Percentiles rank a stretch among this genome's conserved stretches.
Conservation (phyloP, 1,139 yeast species). For the Pichia norvegensis region DNA sequence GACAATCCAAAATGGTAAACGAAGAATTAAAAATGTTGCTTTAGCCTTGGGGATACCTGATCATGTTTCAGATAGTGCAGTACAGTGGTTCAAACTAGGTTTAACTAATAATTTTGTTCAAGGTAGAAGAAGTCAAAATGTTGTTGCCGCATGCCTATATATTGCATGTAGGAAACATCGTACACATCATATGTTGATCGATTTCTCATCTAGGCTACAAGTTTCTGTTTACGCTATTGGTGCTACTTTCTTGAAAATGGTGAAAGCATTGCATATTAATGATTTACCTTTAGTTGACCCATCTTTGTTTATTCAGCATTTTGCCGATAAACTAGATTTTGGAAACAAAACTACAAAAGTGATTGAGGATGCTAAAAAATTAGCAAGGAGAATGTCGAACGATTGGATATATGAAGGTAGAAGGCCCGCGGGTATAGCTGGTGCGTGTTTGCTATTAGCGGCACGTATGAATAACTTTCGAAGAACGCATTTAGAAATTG, state of each 20-base stretch:
- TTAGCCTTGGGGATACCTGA: constrained; percentile 73
- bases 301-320: constrained; percentile 84
- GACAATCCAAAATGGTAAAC: constrained; percentile 73
- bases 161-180: constrained; percentile 87
- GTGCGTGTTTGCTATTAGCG: constrained; percentile 88
- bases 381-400: constrained; percentile 84
- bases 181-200: constrained; percentile 93
- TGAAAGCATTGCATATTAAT: constrained; percentile 67
- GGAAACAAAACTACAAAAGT: constrained; percentile 67
- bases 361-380: constrained; percentile 73
- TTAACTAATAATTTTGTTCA: constrained; percentile 83
- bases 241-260: constrained; percentile 88
- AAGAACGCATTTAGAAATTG: constrained; percentile 87
- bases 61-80: constrained; percentile 77
- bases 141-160: constrained; percentile 88
- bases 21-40: constrained; percentile 74
- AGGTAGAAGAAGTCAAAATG: constrained; percentile 91
- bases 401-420: constrained; percentile 98
- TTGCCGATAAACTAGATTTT: constrained; percentile 79
- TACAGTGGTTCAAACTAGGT: constrained; percentile 83
- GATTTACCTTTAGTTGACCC: constrained; percentile 88
- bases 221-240: constrained; percentile 92
- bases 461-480: constrained; percentile 94
- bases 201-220: constrained; percentile 82
- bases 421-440: constrained; percentile 97